Base-by-base conservation (phyloP, 2,329 filamentous ascomycete genomes). In the Rachicladosporium sp. region DNA sequence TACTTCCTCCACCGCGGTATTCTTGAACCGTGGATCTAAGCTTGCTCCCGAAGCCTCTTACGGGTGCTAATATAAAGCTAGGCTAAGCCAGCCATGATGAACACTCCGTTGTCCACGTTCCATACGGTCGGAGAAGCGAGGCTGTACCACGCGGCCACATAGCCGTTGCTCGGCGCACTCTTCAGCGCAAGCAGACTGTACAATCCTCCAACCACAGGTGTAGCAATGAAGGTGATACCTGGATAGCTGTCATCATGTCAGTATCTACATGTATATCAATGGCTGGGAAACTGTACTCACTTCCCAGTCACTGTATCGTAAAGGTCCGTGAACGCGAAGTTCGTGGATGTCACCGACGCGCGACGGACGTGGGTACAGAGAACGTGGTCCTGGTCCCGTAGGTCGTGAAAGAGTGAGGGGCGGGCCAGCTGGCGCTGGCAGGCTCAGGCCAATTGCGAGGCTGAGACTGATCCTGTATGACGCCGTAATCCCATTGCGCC, bases 401-500 rank as follows among this genome's bases (percentile, higher is more conserved):
- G 7, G n/a, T 32, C 4, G 31, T 32, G 13, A 32, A 11, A 2
- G 31, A 32, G 9, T 32, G n/a, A 2, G 31, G 4, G 3, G 31
- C 31, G 6, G 31, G 31, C 31, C n/a, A 32, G 31, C 10, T 7
- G 31, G 6, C 31, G 6, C n/a, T 32, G 2, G 31, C 4, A 5
- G 31, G n/a, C 2, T 10, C 6, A 3, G n/a, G 13, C n/a, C 31
- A 32, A 12, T 4, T 7, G 6, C 33, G n/a, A 13, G 15, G 19
- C 33, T 19, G 33, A 7, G 11, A 15, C 11, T 29, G n/a, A 15
- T 40, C 15, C 6, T 21, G 21, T 3, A 31, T 13, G 8, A 41
- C 29, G 27, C 52, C 67, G 45, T 71, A 71, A 31, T 76, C 69
- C 80, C 81, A 85, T 47, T 76, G 58, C 32, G 78, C 70, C 19